Evolutionary conservation across 352 stramenopile species (phyloP).

Genomic region (Globisporangium mamillatum): DNA sequence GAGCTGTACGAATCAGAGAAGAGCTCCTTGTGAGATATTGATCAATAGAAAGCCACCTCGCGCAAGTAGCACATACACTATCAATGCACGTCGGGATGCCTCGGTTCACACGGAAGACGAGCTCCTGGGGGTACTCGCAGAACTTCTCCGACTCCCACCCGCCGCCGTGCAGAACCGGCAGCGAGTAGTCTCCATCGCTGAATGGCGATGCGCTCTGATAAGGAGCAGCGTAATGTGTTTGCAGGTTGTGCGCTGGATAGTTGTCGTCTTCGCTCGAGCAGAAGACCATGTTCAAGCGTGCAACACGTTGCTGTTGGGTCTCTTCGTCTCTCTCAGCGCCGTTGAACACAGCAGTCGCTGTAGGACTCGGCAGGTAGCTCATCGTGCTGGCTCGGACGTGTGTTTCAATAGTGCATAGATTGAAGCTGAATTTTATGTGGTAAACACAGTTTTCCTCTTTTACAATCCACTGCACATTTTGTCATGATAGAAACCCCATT

Average conservation of each 20-base stretch:
- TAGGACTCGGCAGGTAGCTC: neutral
- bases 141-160: slow-evolving; percentile 52
- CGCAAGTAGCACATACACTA: slow-evolving; percentile 16
- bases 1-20: slow-evolving; percentile 11
- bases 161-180: slow-evolving; percentile 8
- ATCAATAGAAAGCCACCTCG: neutral
- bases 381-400: neutral
- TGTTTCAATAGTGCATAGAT: neutral
- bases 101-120: slow-evolving; percentile 47
- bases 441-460: too few species aligned
- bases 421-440: too few species aligned
- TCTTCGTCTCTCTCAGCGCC: neutral
- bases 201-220: neutral
- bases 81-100: slow-evolving; percentile 17
- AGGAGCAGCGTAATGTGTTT: neutral
- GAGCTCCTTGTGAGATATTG: too few species aligned
- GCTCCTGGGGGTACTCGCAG: slow-evolving; percentile 57
- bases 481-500: too few species aligned
- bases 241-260: slow-evolving; percentile 21
- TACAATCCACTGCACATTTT: too few species aligned
- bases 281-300: slow-evolving; percentile 30
- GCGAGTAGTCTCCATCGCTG: neutral
- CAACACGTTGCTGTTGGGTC: neutral
- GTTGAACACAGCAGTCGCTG: neutral
- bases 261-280: slow-evolving; percentile 38